Evolutionary conservation across 257 asterid genomes (phyloP).

Genomic region (Cynanchum wilfordii): DNA sequence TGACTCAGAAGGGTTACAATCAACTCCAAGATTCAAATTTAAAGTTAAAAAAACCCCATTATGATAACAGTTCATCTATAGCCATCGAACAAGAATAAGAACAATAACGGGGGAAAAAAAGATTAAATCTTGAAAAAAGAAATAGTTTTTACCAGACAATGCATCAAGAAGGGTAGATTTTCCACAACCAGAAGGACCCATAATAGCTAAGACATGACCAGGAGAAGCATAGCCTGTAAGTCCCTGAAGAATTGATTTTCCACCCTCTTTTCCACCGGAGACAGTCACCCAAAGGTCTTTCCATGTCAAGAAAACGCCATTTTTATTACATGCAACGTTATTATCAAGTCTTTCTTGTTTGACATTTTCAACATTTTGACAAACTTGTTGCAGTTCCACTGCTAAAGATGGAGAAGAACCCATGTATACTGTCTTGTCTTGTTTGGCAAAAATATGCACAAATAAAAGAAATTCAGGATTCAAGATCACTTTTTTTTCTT

Average conservation of each 20-base stretch:
- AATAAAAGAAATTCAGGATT: neutral
- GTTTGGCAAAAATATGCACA: no score
- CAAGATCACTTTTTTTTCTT: neutral
- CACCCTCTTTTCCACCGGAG: conserved; percentile 12
- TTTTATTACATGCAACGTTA: neutral
- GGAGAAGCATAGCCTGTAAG: conserved; percentile 31
- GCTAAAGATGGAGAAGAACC: neutral
- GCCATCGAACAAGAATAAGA: neutral
- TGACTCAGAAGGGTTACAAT: neutral
- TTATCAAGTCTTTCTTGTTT: neutral
- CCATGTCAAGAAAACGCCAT: conserved; percentile 30
- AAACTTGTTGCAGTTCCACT: neutral
- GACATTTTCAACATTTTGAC: neutral
- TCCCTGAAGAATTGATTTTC: conserved; percentile 25
- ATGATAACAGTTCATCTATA: no score
- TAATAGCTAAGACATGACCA: conserved; percentile 28
- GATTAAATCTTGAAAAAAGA: neutral
- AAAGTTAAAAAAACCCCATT: no score
- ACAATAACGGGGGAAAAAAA: neutral
- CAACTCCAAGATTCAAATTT: neutral
- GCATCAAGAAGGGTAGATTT: conserved; percentile 39
- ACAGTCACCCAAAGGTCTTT: conserved; percentile 37
- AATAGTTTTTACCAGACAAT: conserved; percentile 27
- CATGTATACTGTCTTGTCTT: neutral
- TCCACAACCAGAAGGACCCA: conserved; percentile 43